phyloP scores from a whole-genome alignment of 257 asterid genomes.

The Penstemon newberryi region DNA sequence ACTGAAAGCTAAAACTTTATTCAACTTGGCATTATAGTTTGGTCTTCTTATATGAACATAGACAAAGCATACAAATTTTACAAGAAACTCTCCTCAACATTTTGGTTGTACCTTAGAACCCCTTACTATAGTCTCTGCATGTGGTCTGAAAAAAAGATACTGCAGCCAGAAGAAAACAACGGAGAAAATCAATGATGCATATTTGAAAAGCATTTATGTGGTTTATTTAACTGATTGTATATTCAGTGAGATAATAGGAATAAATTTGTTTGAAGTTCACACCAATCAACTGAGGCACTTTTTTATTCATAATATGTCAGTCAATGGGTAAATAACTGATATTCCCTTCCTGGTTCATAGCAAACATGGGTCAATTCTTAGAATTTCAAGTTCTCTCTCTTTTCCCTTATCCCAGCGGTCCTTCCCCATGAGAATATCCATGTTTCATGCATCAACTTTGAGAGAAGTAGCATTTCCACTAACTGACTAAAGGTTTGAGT shows the following conservation, averaged over 20 bases:
- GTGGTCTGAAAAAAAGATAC: background rate
- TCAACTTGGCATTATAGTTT: too few species aligned
- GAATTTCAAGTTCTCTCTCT: background rate
- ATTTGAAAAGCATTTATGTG: too few species aligned
- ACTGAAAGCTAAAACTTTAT: background rate
- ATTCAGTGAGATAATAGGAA: background rate
- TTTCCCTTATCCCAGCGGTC: background rate
- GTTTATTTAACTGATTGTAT: background rate
- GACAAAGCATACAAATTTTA: background rate
- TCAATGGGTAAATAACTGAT: too few species aligned
- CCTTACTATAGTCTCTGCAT: background rate
- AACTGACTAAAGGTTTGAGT: constrained; percentile 11
- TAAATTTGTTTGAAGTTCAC: too few species aligned
- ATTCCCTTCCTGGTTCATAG: constrained; percentile 2
- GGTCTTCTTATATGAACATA: background rate
- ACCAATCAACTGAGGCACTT: too few species aligned
- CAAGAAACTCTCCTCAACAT: too few species aligned
- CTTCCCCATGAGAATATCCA: background rate
- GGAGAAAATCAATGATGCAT: too few species aligned
- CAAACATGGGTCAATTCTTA: background rate
- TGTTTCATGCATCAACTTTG: constrained; percentile 6
- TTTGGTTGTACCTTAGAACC: background rate
- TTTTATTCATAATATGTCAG: too few species aligned
- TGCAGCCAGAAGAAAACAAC: background rate
- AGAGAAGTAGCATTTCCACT: constrained; percentile 3